These are phyloP conservation scores for Wickerhamomyces alni DNA, from an alignment of 805 yeast genomes.

Conservation along the genomic window DNA sequence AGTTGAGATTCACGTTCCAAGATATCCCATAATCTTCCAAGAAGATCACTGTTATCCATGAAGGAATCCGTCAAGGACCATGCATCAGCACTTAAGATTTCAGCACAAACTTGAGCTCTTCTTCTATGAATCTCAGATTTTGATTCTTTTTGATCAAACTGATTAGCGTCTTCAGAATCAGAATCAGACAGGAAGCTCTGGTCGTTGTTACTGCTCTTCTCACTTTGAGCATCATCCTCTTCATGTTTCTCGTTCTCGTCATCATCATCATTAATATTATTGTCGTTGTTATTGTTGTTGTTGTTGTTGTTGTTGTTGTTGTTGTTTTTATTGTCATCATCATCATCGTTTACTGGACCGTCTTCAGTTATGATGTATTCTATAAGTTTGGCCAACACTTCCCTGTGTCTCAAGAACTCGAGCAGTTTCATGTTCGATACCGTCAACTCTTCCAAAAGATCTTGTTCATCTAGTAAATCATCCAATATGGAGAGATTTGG, in stretches of 20 bases:
- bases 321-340: conserved; percentile 3
- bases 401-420: conserved; percentile 76
- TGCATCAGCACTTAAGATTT: conserved; percentile 83
- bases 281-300: neutral
- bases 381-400: conserved; percentile 61
- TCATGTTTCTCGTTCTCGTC: conserved; percentile 10
- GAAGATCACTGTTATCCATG: conserved; percentile 61
- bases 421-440: conserved; percentile 70
- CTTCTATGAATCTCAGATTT: conserved; percentile 32
- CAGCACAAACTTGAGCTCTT: conserved; percentile 73
- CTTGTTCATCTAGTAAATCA: conserved; percentile 69
- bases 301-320: neutral
- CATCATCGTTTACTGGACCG: conserved; percentile 8
- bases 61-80: conserved; percentile 92
- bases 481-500: conserved; percentile 40
- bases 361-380: conserved; percentile 49
- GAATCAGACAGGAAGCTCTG: conserved; percentile 26
- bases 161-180: conserved; percentile 19
- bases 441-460: conserved; percentile 63
- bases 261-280: neutral
- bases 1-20: conserved; percentile 63
- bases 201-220: conserved; percentile 8
- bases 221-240: conserved; percentile 15
- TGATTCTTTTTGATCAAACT: conserved; percentile 26
- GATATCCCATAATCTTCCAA: conserved; percentile 74